Conservation (phyloP, 176 grass and related monocot genomes). For the Aegilops longissima region DNA sequence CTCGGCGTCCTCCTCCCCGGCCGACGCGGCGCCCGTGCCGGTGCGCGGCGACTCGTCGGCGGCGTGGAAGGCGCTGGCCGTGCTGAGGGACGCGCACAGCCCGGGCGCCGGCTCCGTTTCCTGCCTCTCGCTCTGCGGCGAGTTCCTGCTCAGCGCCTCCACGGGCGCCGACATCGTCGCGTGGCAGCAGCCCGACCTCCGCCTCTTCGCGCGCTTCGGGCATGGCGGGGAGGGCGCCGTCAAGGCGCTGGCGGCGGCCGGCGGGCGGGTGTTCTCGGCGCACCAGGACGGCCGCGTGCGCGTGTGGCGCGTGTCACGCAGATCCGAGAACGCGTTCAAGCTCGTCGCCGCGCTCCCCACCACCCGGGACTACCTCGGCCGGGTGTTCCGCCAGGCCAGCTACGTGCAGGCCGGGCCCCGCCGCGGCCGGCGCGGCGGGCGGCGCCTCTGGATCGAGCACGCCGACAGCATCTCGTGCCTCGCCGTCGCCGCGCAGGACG, state of each 20-base stretch:
- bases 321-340: constrained; percentile 81
- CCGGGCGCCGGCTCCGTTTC: constrained; percentile 43
- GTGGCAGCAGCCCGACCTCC: constrained; percentile 91
- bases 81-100: constrained; percentile 51
- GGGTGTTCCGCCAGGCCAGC: constrained; percentile 65
- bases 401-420: constrained; percentile 53
- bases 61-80: constrained; percentile 60
- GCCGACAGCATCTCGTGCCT: constrained; percentile 98
- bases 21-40: neutral
- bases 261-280: constrained; percentile 76
- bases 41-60: neutral
- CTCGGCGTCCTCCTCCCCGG: neutral
- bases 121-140: constrained; percentile 80
- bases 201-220: constrained; percentile 63
- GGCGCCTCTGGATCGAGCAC: constrained; percentile 91
- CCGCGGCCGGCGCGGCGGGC: constrained; percentile 36
- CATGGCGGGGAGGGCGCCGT: constrained; percentile 68
- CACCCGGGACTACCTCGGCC: constrained; percentile 65
- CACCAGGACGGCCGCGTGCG: constrained; percentile 88
- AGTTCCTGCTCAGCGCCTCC: constrained; percentile 90
- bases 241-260: constrained; percentile 75
- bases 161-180: constrained; percentile 73
- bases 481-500: constrained; percentile 69
- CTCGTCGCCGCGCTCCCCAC: constrained; percentile 79
- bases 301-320: constrained; percentile 72